phyloP scores from a whole-genome alignment of 1,139 yeast species.

The Taphrina sp. region DNA sequence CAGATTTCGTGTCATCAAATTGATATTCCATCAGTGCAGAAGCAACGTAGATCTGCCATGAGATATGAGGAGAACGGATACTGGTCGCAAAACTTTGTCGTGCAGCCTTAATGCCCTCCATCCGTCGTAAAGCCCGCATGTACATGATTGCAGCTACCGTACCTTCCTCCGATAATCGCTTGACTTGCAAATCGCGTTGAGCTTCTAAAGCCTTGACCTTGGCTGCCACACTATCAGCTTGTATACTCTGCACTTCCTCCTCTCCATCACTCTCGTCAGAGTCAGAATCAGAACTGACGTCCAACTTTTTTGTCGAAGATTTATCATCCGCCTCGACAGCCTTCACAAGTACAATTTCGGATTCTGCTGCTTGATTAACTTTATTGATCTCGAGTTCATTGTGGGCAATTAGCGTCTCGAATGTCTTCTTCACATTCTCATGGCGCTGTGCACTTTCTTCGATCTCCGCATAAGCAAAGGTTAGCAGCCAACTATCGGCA shows the following conservation, averaged over 20 bases:
- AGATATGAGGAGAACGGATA: conserved; percentile 62
- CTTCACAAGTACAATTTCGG: conserved; percentile 32
- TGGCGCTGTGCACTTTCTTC: conserved; percentile 60
- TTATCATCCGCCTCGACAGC: conserved; percentile 14
- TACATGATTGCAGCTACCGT: conserved; percentile 44
- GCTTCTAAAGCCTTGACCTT: conserved; percentile 31
- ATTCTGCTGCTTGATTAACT: conserved; percentile 41
- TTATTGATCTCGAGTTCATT: conserved; percentile 38
- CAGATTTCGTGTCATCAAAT: conserved; percentile 44
- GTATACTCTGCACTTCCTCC: conserved; percentile 1
- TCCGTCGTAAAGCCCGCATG: conserved; percentile 47
- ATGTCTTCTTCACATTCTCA: conserved; percentile 55
- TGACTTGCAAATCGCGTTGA: conserved; percentile 34
- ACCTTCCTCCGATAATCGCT: conserved; percentile 40
- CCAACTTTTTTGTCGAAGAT: background rate
- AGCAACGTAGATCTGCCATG: conserved; percentile 75
- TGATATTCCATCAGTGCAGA: conserved; percentile 76
- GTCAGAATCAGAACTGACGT: conserved; percentile 7
- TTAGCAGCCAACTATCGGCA: conserved; percentile 67
- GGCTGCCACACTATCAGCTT: conserved; percentile 11
- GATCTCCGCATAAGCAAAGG: conserved; percentile 66
- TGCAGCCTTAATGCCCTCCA: conserved; percentile 47
- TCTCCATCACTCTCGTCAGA: conserved; percentile 2
- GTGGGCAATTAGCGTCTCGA: conserved; percentile 52
- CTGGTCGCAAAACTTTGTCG: conserved; percentile 61